Percentiles rank a stretch among this genome's conserved stretches.
Evolutionary conservation across 108 stramenopile species (phyloP).

Genomic region (Aurantiochytrium sp.): DNA sequence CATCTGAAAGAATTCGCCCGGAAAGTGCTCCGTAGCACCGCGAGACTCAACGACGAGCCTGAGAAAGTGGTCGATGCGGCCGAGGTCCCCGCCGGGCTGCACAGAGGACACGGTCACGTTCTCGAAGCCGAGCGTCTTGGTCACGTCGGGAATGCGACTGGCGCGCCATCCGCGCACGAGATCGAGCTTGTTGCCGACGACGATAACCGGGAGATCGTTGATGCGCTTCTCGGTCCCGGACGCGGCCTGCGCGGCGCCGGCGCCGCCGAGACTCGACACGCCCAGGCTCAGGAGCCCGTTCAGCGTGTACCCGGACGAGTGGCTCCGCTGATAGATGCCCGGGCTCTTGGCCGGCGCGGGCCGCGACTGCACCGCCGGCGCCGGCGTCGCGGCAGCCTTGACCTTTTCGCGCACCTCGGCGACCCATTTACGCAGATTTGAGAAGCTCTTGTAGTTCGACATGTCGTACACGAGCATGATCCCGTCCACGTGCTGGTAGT

Average conservation of each 20-base stretch:
- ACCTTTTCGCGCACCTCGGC: not conserved
- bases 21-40: not conserved
- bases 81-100: not conserved
- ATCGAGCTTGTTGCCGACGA: not conserved
- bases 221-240: not conserved
- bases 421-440: not conserved
- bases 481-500: not conserved
- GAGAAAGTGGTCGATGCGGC: not conserved
- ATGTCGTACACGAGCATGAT: constrained; percentile 25
- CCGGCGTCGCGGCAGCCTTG: not conserved
- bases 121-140: constrained; percentile 14
- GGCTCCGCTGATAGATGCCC: not conserved
- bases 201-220: not conserved
- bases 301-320: not conserved
- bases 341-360: not conserved
- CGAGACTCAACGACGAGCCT: not conserved
- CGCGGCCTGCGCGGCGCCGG: not conserved
- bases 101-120: not conserved
- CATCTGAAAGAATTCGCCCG: not conserved
- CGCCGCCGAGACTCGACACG: not conserved
- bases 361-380: not conserved
- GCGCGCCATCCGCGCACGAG: not conserved
- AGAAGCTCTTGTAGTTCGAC: constrained; percentile 17
- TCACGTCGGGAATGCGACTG: not conserved
- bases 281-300: not conserved